phyloP scores from a whole-genome alignment of 306 rosid genomes.

The Medicago lupulina region DNA sequence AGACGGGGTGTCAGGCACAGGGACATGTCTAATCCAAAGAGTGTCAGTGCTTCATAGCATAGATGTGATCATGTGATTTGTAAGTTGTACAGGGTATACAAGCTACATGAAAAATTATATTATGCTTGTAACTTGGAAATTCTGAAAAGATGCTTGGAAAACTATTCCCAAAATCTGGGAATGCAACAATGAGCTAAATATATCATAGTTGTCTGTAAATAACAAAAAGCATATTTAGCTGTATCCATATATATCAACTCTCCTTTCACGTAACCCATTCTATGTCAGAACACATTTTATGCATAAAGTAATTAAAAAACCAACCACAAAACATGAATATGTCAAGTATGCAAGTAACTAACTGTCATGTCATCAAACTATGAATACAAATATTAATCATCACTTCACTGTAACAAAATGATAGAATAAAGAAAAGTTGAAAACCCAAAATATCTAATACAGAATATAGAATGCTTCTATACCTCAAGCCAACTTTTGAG shows the following conservation, averaged over 20 bases:
- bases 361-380: constrained; percentile 30
- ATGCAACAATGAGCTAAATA: constrained; percentile 13
- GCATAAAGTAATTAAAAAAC: constrained; percentile 1
- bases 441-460: constrained; percentile 35
- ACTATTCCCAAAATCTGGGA: constrained; percentile 10
- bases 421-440: neutral
- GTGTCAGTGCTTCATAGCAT: neutral
- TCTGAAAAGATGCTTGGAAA: constrained; percentile 12
- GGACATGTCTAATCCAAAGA: no score
- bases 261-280: constrained; percentile 13
- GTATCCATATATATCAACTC: constrained; percentile 3
- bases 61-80: constrained; percentile 1
- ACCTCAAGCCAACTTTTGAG: constrained; percentile 87
- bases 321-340: constrained; percentile 32
- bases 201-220: constrained; percentile 22
- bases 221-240: constrained; percentile 5
- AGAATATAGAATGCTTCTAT: constrained; percentile 40
- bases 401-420: constrained; percentile 15
- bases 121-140: constrained; percentile 31
- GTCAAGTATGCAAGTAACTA: constrained; percentile 19
- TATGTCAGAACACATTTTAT: constrained; percentile 16
- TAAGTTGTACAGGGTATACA: constrained; percentile 28
- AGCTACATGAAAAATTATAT: constrained; percentile 22
- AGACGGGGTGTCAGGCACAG: no score
- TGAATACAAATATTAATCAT: constrained; percentile 6